These are phyloP conservation scores for Cutaneotrichosporon sp. DNA, from an alignment of 1,284 basidiomycete species.

Conservation along the genomic window DNA sequence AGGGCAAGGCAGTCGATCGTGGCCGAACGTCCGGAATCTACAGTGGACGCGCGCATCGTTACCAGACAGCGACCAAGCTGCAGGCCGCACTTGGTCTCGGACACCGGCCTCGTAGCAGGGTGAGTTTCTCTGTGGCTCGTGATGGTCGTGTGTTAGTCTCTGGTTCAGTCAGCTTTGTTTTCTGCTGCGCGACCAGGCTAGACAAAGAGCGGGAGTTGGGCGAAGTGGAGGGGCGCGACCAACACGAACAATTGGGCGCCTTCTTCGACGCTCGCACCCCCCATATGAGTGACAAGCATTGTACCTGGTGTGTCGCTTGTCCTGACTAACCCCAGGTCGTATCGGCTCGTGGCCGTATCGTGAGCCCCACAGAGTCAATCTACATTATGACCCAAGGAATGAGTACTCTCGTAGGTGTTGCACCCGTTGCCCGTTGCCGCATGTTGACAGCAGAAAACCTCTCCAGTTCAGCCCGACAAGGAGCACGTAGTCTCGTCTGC, in stretches of 20 bases:
- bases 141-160: neutral
- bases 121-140: neutral
- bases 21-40: neutral
- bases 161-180: neutral
- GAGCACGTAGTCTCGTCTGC: neutral
- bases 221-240: neutral
- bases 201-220: neutral
- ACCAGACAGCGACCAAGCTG: neutral
- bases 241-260: neutral
- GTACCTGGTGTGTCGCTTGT: neutral
- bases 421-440: too few relatives aligned
- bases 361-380: conserved; percentile 2
- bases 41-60: neutral
- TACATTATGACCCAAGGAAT: conserved; percentile 2
- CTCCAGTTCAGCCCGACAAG: neutral
- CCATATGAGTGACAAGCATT: neutral
- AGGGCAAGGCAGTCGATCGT: neutral
- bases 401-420: neutral
- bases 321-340: neutral
- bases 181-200: neutral
- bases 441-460: neutral
- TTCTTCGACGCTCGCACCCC: neutral
- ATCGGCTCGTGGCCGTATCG: neutral
- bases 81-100: neutral
- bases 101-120: neutral